Conservation (phyloP, 768 basidiomycete genomes). For the Exsudoporus frostii region DNA sequence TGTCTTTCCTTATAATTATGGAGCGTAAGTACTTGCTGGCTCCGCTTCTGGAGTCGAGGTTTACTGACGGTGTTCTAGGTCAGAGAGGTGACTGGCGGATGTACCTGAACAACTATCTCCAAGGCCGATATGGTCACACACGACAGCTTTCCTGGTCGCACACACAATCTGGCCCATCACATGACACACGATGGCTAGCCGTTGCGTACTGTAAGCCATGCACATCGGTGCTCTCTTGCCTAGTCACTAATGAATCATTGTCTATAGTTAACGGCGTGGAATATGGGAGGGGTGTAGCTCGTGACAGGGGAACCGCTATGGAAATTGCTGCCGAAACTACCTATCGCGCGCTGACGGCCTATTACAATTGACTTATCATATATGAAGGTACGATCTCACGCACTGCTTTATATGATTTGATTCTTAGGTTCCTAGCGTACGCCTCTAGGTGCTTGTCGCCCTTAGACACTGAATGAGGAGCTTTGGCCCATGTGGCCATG, state of each 20-base stretch:
- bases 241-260: neutral
- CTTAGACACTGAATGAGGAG: neutral
- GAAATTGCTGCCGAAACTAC: constrained; percentile 29
- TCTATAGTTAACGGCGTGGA: constrained; percentile 25
- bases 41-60: neutral
- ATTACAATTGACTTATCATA: constrained; percentile 14
- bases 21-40: constrained; percentile 11
- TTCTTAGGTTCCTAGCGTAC: neutral
- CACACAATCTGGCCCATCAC: constrained; percentile 20
- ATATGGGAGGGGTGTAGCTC: constrained; percentile 24
- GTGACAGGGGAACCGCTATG: constrained; percentile 30
- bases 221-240: neutral
- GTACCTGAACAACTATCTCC: constrained; percentile 31
- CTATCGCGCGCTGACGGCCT: constrained; percentile 22
- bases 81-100: constrained; percentile 26
- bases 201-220: constrained; percentile 25
- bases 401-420: neutral
- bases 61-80: constrained; percentile 13
- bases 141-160: constrained; percentile 21
- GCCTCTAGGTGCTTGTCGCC: neutral
- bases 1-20: constrained; percentile 9
- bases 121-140: constrained; percentile 32
- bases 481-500: neutral
- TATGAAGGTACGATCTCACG: constrained; percentile 1
- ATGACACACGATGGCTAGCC: constrained; percentile 24